These are phyloP conservation scores for Golubevia sp. DNA, from an alignment of 1,284 basidiomycete species.

Conservation along the genomic window DNA sequence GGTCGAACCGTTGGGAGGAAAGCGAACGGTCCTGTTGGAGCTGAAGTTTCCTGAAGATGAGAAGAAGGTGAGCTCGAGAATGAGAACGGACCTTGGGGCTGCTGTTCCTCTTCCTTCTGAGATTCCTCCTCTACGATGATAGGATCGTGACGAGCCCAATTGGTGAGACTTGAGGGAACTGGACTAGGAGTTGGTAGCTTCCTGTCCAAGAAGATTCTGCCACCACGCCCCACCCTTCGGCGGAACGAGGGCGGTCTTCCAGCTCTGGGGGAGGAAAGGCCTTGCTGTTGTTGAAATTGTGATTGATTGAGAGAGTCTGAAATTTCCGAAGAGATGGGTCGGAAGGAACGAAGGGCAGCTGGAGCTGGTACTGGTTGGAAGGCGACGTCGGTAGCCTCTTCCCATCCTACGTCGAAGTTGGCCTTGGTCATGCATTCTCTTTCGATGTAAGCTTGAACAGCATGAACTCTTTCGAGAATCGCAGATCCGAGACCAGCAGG, in stretches of 20 bases:
- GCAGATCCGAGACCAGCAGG: constrained; percentile 28
- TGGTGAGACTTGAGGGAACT: constrained; percentile 42
- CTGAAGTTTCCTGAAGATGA: constrained; percentile 1
- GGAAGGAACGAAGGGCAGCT: constrained; percentile 39
- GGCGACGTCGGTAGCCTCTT: constrained; percentile 53
- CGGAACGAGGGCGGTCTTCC: constrained; percentile 57
- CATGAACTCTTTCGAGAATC: constrained; percentile 49
- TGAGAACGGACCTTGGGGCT: not conserved
- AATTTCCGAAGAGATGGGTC: constrained; percentile 47
- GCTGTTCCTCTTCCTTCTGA: not conserved
- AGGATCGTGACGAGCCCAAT: constrained; percentile 34
- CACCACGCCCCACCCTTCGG: constrained; percentile 52
- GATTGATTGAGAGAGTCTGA: not conserved
- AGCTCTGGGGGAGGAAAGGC: constrained; percentile 28
- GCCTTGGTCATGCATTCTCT: constrained; percentile 43
- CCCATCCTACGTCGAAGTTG: constrained; percentile 49
- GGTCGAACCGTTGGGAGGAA: constrained; percentile 42
- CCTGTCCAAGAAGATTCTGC: constrained; percentile 54
- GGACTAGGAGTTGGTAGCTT: constrained; percentile 48
- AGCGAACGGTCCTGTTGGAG: constrained; percentile 36
- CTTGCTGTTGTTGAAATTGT: constrained; percentile 7
- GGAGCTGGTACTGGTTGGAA: constrained; percentile 48
- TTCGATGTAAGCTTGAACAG: constrained; percentile 55
- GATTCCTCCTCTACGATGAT: not conserved
- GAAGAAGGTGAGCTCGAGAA: constrained; percentile 2